Conservation (phyloP, 164 flowering plant genomes). For the Magnolia sinica region DNA sequence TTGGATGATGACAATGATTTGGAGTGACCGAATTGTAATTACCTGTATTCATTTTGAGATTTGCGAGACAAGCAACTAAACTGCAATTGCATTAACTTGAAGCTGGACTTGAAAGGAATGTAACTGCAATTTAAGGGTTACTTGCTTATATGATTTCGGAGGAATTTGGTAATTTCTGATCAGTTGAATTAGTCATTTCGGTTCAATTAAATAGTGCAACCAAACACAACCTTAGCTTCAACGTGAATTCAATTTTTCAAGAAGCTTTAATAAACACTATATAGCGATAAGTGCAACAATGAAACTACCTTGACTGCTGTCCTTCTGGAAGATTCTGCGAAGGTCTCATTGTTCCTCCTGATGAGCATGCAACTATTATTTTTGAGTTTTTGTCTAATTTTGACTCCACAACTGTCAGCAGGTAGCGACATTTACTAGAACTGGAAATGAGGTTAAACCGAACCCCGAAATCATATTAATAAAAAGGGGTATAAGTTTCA, state of each 20-base stretch:
- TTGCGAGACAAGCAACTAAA: too few relatives aligned
- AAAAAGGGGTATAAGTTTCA: slow-evolving; percentile 1
- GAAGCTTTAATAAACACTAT: not conserved
- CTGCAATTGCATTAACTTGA: too few relatives aligned
- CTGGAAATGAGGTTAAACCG: not conserved
- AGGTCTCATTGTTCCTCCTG: slow-evolving; percentile 95
- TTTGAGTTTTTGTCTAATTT: slow-evolving; percentile 70
- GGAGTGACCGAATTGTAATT: too few relatives aligned
- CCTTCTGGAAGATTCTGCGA: slow-evolving; percentile 95
- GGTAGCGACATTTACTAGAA: not conserved
- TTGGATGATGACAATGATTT: too few relatives aligned
- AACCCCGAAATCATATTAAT: not conserved
- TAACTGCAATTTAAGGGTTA: too few relatives aligned
- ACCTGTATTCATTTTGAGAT: too few relatives aligned
- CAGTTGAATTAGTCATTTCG: too few relatives aligned
- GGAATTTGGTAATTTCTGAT: too few relatives aligned
- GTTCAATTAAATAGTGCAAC: too few relatives aligned
- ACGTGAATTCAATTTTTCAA: not conserved
- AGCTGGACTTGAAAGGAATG: too few relatives aligned
- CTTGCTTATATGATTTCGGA: too few relatives aligned
- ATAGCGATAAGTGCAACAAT: not conserved
- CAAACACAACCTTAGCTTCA: not conserved
- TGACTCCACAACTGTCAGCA: slow-evolving; percentile 67
- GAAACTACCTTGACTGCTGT: slow-evolving; percentile 78
- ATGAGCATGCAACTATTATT: slow-evolving; percentile 86